Percentiles rank a stretch among this genome's conserved stretches.
These are phyloP conservation scores for Pseudocercospora cruenta DNA, from an alignment of 2,329 filamentous ascomycete genomes.

Conservation along the genomic window DNA sequence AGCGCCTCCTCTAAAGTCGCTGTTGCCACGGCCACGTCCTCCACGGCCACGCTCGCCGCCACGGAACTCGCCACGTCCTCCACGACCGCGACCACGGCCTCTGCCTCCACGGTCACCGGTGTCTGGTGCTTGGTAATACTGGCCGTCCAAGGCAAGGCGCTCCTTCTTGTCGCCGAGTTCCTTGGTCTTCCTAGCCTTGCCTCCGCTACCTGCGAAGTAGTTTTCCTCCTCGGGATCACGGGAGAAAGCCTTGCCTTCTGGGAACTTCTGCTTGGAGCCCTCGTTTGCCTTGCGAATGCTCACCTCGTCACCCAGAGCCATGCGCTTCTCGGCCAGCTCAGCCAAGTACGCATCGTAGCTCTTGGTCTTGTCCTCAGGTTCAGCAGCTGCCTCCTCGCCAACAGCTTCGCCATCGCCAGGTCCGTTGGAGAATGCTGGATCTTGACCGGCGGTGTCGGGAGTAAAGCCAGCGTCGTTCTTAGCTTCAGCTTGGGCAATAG, in stretches of 20 bases:
- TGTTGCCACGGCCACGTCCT: constrained; percentile 36
- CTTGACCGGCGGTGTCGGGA: constrained; percentile 43
- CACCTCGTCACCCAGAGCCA: constrained; percentile 66
- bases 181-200: constrained; percentile 79
- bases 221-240: constrained; percentile 63
- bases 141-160: constrained; percentile 81
- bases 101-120: constrained; percentile 60
- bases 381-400: constrained; percentile 38
- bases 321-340: constrained; percentile 75
- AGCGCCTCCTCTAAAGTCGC: constrained; percentile 42
- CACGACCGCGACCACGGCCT: constrained; percentile 50
- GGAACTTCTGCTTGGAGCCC: constrained; percentile 94
- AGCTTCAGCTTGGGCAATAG: constrained; percentile 68
- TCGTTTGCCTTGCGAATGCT: constrained; percentile 90
- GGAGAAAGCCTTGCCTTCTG: constrained; percentile 70
- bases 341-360: constrained; percentile 88
- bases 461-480: constrained; percentile 35
- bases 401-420: constrained; percentile 41
- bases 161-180: constrained; percentile 86
- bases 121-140: constrained; percentile 61
- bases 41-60: constrained; percentile 49
- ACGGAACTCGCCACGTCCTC: constrained; percentile 46
- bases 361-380: constrained; percentile 76
- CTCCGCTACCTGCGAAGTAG: constrained; percentile 73
- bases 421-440: constrained; percentile 51